Evolutionary conservation across 2,329 filamentous ascomycete genomes (phyloP).

Genomic region (Trichoderma sp.): DNA sequence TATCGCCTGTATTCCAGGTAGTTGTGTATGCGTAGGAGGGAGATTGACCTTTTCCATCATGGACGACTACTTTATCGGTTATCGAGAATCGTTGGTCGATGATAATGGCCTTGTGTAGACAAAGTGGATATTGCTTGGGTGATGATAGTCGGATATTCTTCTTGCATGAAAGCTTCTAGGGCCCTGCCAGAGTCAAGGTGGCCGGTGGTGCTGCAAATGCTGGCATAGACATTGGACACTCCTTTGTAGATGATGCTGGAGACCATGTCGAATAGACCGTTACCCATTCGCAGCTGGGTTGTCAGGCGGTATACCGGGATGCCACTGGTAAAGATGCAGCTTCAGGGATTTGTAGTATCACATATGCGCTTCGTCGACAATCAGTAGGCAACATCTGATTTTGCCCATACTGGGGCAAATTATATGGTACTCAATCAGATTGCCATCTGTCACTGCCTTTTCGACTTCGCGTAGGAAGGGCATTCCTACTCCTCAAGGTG

Average conservation of each 20-base stretch:
- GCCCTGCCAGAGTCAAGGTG: not conserved
- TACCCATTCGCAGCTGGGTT: conserved; percentile 26
- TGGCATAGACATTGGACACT: not conserved
- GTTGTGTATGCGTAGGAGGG: not conserved
- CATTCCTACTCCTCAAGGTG: not conserved
- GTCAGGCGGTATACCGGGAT: conserved; percentile 22
- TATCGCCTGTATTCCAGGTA: not conserved
- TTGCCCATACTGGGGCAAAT: not conserved
- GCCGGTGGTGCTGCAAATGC: not conserved
- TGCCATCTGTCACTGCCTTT: not conserved
- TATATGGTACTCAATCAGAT: not conserved
- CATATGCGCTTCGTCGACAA: not conserved
- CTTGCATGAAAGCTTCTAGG: not conserved
- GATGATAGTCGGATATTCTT: not conserved
- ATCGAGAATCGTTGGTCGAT: not conserved
- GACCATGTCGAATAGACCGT: not conserved
- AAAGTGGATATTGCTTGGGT: not conserved
- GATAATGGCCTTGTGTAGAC: not conserved
- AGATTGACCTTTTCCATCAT: not conserved
- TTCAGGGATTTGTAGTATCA: not conserved
- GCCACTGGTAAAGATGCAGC: not conserved
- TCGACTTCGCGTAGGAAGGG: not conserved
- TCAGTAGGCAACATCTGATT: not conserved
- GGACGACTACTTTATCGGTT: not conserved
- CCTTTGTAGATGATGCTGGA: not conserved